Evolutionary conservation across 2,329 filamentous ascomycete genomes (phyloP), one percentile per base, ranked within the genome.

Genomic region (Pseudopithomyces maydicus): DNA sequence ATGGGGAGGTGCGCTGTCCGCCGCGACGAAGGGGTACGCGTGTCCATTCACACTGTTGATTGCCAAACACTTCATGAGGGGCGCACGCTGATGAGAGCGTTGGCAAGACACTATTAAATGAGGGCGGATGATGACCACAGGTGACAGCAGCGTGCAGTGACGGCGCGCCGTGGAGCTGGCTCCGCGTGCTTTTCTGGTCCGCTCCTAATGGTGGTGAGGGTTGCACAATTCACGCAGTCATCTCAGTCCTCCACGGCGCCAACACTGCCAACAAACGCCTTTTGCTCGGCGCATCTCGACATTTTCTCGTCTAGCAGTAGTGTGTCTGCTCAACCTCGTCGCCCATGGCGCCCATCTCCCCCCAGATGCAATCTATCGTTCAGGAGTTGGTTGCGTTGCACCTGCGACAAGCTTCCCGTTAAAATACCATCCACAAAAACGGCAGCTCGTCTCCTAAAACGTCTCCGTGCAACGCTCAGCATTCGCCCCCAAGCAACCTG

Each of bases 401-500:
- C 14, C n/a, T n/a, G n/a, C n/a, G n/a, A n/a, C n/a, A n/a, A n/a
- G 44, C 26, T 35, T 46, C 26, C 45, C 17, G 45, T 36, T 36
- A 23, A 17, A n/a, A 14, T 12, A n/a, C 43, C 43, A 17, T 10
- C 26, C n/a, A 38, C 46, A 17, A 51, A 51, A 19, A 15, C 8
- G 48, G 48, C 39, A 51, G 48, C 48, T 51, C 48, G 48, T 39
- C 0, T 22, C 26, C 23, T 33, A 36, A 51, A 43, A 51, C 48
- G 12, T 42, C 38, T 23, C 38, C 48, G 36, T 46, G 43, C 43
- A 11, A 17, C 17, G 39, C 39, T 42, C 23, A 46, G 32, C 44
- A 10, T 3, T 14, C 14, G 6, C 46, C 5, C 35, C 23, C 15
- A n/a, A 20, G 29, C 20, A 32, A 50, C 33, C 29, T 39, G 35